Evolutionary conservation across 1,284 basidiomycete genomes (phyloP), one percentile per base, ranked within the genome.

Genomic region (Pyrrhoderma noxium): DNA sequence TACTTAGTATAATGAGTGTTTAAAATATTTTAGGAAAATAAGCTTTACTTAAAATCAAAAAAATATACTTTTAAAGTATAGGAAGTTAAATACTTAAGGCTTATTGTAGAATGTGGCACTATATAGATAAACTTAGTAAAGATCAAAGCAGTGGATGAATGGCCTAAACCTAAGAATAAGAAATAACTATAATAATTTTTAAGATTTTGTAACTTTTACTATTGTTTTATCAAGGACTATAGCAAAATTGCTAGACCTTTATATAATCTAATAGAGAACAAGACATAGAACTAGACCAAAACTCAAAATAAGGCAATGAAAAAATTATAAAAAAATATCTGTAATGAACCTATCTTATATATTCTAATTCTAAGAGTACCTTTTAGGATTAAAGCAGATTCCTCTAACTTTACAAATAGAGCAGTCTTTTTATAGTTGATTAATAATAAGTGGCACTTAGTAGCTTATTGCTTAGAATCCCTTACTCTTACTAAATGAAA

Each of bases 401-500:
- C n/a, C n/a, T n/a, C n/a, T n/a, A n/a, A n/a, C n/a, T n/a, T n/a
- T n/a, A n/a, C 40, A 8, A 42, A 9, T 18, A 19, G 40, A 9
- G 40, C 40, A 8, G 18, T 42, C 18, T 19, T 42, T 11, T 42
- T 19, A 11, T 19, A 18, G 40, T 18, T 19, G n/a, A 27, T 14
- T 11, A 9, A 39, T 0, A 58, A 68, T 35, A 59, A 60, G 2
- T 34, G 52, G 14, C 62, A 67, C 27, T 62, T 65, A 2, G 44
- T 64, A 27, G 63, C 62, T 2, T 67, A 60, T 53, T 41, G 62
- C 2, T 67, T 63, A 4, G 49, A 61, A 2, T 56, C 56, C 18
- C 49, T 68, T 14, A 47, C 13, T 8, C 42, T 57, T 0, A 58
- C 66, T 1, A 61, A 70, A 53, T 49, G 56, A 1, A 73, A 72